Percentiles rank a stretch among this genome's conserved stretches.
These are phyloP conservation scores for Pholiota adiposa DNA, from an alignment of 1,284 basidiomycete species.

Conservation along the genomic window DNA sequence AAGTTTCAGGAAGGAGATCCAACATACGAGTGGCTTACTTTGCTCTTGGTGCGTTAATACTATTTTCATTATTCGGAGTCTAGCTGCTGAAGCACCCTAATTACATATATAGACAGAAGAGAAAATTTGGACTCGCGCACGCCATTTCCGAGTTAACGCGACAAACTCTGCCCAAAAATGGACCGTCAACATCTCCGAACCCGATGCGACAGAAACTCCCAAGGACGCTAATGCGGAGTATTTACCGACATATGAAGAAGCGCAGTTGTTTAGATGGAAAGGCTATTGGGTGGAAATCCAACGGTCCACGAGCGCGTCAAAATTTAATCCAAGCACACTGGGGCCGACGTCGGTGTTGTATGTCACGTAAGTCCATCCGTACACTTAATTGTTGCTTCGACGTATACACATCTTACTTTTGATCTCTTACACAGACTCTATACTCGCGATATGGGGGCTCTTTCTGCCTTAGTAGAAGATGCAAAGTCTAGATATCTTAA, in stretches of 20 bases:
- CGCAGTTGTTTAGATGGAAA: slow-evolving; percentile 55
- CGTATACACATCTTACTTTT: neutral
- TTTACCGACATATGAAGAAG: slow-evolving; percentile 47
- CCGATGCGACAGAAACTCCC: slow-evolving; percentile 13
- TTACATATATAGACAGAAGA: slow-evolving; percentile 46
- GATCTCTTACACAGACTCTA: slow-evolving; percentile 53
- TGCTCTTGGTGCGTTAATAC: slow-evolving; percentile 42
- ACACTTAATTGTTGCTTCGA: neutral
- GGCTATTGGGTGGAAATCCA: slow-evolving; percentile 51
- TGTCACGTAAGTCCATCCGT: slow-evolving; percentile 34
- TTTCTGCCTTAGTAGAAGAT: slow-evolving; percentile 50
- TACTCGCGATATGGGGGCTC: slow-evolving; percentile 46
- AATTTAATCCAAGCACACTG: slow-evolving; percentile 22
- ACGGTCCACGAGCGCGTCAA: neutral
- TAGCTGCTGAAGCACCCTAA: neutral
- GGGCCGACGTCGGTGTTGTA: slow-evolving; percentile 28
- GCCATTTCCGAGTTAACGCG: slow-evolving; percentile 48
- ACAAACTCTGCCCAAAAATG: slow-evolving; percentile 48
- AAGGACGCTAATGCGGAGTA: slow-evolving; percentile 44
- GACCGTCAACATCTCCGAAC: slow-evolving; percentile 33
- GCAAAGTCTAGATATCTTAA: slow-evolving; percentile 47
- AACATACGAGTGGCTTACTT: slow-evolving; percentile 52
- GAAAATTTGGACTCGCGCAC: slow-evolving; percentile 50
- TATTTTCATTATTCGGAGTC: neutral
- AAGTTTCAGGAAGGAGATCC: slow-evolving; percentile 52